Base-by-base conservation (phyloP, 148 eudicot species). In the Arbutus unedo region DNA sequence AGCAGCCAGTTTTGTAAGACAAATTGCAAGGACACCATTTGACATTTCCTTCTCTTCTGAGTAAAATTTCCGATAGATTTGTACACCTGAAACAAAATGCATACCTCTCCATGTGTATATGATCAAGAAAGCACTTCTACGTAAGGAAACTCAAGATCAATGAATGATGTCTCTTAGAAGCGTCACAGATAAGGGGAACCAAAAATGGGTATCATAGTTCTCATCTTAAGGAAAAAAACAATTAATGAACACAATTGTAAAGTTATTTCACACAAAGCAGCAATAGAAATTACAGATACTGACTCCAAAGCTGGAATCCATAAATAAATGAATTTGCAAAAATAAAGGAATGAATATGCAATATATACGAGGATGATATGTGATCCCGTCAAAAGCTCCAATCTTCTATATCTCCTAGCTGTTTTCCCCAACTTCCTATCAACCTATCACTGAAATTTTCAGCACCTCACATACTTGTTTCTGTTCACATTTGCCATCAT, bases 11-110 rank as follows among this genome's bases (percentile, higher is more conserved):
- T 83, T 85, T 75, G 75, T 21, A 70, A 93, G 85, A 88, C 84
- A 78, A 84, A 95, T 85, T 81, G 93, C 94, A 88, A 93, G 84
- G 45, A 95, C 98, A 38, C 97, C 98, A 79, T 95, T 92, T 75
- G 80, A 84, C 78, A 75, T 86, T 87, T 95, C 98, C 82, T 90
- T 95, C 85, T 95, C 94, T 85, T 88, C 91, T 5, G 94, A 81
- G 82, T 95, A 95, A 85, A 95, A 95, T 56, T 87, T 91, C 79
- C 93, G 82, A 85, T 95, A 95, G 53, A 93, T 85, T 77, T 84
- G 88, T 59, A 89, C 91, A 66, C 98, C 98, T 95, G 85, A 23
- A 86, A 88, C 71, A 55, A 47, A 25, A 59, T 59, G 38, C 9
- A 79, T 74, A 23, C 8, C 8, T 15, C 19, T 73, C 47, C 54